Percentiles rank a stretch among this genome's conserved stretches.
These are phyloP conservation scores for Nemophila menziesii DNA, from an alignment of 257 asterid species.

Conservation along the genomic window DNA sequence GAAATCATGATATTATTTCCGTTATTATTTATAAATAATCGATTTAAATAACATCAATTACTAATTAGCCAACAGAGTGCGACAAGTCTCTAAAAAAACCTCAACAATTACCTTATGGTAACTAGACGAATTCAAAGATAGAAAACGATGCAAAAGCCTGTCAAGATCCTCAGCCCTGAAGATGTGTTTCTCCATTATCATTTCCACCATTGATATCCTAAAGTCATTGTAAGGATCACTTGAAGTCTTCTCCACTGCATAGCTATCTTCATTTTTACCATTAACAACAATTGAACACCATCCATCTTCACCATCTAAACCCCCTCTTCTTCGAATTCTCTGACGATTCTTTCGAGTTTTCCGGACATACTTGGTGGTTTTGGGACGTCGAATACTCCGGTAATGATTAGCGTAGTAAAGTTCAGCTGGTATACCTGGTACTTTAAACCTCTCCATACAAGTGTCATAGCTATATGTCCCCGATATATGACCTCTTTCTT, in stretches of 20 bases:
- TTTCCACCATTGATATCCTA: slow-evolving; percentile 74
- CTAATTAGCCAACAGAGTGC: slow-evolving; percentile 36
- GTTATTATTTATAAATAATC: neutral
- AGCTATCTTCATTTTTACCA: slow-evolving; percentile 26
- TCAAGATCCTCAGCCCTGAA: slow-evolving; percentile 49
- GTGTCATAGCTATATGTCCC: too few species aligned
- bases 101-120: slow-evolving; percentile 44
- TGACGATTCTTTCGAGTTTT: slow-evolving; percentile 3
- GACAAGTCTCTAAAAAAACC: slow-evolving; percentile 57
- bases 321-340: slow-evolving; percentile 3
- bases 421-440: slow-evolving; percentile 10
- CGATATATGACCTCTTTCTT: too few species aligned
- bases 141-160: slow-evolving; percentile 38
- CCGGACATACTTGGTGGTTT: slow-evolving; percentile 5
- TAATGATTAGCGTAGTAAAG: slow-evolving; percentile 12
- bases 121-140: slow-evolving; percentile 36
- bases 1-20: neutral
- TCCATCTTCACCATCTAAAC: neutral
- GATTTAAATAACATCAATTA: slow-evolving; percentile 13
- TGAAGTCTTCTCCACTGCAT: slow-evolving; percentile 58
- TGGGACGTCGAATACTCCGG: neutral
- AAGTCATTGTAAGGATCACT: slow-evolving; percentile 54
- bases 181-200: slow-evolving; percentile 59
- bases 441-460: slow-evolving; percentile 1
- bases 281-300: neutral